Conservation (phyloP, 148 eudicot species). For the Beta vulgaris region DNA sequence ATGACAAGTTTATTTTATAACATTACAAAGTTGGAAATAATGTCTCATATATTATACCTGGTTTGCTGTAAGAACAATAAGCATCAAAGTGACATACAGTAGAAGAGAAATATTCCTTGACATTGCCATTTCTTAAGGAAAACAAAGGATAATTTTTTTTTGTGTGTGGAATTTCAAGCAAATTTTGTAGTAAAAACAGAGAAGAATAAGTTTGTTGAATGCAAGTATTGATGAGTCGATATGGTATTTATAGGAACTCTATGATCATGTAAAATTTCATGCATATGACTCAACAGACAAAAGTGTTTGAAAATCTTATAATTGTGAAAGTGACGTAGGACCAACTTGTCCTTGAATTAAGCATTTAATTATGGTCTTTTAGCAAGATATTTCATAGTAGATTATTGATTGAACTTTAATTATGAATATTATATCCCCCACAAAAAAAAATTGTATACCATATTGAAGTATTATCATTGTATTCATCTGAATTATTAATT, state of each 20-base stretch:
- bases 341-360: slow-evolving; percentile 5
- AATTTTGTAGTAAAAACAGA: no score
- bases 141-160: neutral
- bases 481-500: no score
- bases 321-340: slow-evolving; percentile 24
- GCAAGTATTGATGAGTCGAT: slow-evolving; percentile 11
- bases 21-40: neutral
- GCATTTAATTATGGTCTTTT: neutral
- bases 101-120: slow-evolving; percentile 21
- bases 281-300: slow-evolving; percentile 13
- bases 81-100: slow-evolving; percentile 30
- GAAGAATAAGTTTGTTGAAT: neutral
- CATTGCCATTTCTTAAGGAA: slow-evolving; percentile 28
- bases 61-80: slow-evolving; percentile 26
- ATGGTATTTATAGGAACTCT: slow-evolving; percentile 32
- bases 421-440: neutral
- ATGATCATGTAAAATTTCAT: neutral
- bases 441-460: no score
- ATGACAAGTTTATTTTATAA: neutral
- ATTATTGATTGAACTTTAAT: neutral
- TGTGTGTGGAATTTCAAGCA: neutral
- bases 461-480: no score
- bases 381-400: neutral
- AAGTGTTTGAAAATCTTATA: neutral
- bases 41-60: slow-evolving; percentile 27